Conservation (phyloP, 78 protist genomes). For the Dictyostelium citrinum region DNA sequence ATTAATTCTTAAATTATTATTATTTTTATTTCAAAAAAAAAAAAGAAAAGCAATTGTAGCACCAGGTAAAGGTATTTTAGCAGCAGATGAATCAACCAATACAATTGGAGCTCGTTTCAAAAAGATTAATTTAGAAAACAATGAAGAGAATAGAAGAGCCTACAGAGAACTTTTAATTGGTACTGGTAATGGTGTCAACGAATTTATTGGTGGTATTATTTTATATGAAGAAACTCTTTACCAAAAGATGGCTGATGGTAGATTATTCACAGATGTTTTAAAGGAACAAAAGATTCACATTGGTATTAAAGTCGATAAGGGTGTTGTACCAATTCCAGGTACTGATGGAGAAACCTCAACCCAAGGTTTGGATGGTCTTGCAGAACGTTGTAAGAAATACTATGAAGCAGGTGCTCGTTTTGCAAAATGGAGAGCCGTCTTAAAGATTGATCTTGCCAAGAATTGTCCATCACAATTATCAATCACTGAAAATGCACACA, state of each 20-base stretch:
- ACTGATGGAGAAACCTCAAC: conserved; percentile 89
- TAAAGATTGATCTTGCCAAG: conserved; percentile 85
- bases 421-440: conserved; percentile 94
- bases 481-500: conserved; percentile 89
- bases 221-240: conserved; percentile 93
- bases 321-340: conserved; percentile 68
- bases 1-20: no score
- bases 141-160: conserved; percentile 90
- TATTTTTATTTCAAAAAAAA: no score
- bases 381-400: conserved; percentile 87
- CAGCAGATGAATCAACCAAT: conserved; percentile 94
- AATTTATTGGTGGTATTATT: conserved; percentile 94
- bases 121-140: conserved; percentile 92
- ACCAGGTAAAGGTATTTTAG: conserved; percentile 96
- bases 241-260: conserved; percentile 91
- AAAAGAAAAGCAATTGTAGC: conserved; percentile 73
- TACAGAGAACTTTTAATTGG: conserved; percentile 93
- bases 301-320: conserved; percentile 95
- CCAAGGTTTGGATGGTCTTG: conserved; percentile 94
- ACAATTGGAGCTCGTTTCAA: conserved; percentile 95
- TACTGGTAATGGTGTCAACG: conserved; percentile 61
- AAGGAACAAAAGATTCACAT: conserved; percentile 83
- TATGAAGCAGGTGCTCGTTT: conserved; percentile 96
- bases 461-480: conserved; percentile 85
- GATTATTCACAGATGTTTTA: conserved; percentile 82